Conservation (phyloP, 106 monocot genomes). For the Amphibolis antarctica region DNA sequence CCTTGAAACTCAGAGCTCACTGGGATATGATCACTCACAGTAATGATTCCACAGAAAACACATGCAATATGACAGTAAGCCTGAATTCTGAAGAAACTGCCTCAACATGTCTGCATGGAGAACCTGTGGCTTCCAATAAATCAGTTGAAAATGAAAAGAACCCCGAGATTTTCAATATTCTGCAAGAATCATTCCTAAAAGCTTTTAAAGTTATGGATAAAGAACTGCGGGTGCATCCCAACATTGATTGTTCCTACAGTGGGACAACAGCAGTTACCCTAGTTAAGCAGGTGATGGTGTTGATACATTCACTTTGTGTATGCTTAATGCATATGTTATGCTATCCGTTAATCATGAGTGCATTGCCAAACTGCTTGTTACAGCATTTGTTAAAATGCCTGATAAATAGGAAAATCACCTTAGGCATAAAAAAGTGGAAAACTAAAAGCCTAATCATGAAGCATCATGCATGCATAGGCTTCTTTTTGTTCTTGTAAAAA, state of each 20-base stretch:
- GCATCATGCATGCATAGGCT: too few relatives aligned
- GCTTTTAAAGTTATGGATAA: constrained; percentile 64
- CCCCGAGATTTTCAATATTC: constrained; percentile 17
- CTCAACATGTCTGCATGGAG: constrained; percentile 13
- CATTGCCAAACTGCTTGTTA: too few relatives aligned
- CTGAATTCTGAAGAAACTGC: constrained; percentile 16
- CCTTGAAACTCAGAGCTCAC: constrained; percentile 23
- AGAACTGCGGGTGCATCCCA: constrained; percentile 43
- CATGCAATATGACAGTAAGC: constrained; percentile 2
- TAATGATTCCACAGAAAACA: constrained; percentile 12
- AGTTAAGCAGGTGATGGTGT: constrained; percentile 41
- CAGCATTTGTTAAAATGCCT: too few relatives aligned
- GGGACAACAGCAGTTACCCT: constrained; percentile 69
- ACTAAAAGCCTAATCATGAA: too few relatives aligned
- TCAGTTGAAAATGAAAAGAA: constrained; percentile 13
- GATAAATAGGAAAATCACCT: too few relatives aligned
- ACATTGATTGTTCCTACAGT: constrained; percentile 59
- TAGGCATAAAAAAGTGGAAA: too few relatives aligned
- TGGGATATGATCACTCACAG: constrained; percentile 14
- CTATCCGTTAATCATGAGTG: background rate
- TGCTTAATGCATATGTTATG: background rate
- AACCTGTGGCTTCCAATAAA: background rate
- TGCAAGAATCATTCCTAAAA: constrained; percentile 44
- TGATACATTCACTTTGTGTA: background rate
- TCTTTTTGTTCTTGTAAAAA: too few relatives aligned